A percentile compares a stretch with the other conserved stretches of the same genome.
Evolutionary conservation across 352 stramenopile genomes (phyloP).

Genomic region (Phytophthora quininea): DNA sequence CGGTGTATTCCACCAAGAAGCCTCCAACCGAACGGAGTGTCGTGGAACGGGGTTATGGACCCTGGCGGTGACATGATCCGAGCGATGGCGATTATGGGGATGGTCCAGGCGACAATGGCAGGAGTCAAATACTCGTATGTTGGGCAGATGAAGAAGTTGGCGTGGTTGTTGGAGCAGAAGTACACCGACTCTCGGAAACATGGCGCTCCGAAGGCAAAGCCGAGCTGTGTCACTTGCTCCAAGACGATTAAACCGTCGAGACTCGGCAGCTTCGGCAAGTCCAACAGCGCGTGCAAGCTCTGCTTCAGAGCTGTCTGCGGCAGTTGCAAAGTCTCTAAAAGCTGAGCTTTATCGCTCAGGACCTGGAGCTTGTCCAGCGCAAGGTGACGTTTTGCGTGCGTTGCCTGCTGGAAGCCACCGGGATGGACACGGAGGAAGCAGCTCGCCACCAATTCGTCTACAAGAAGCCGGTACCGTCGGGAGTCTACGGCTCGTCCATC

Average conservation of each 20-base stretch:
- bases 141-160: conserved; percentile 41
- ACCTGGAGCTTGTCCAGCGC: conserved; percentile 18
- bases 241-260: conserved; percentile 12
- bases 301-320: conserved; percentile 24
- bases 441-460: conserved; percentile 25
- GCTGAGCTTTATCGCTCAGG: conserved; percentile 25
- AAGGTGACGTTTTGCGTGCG: conserved; percentile 36
- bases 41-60: conserved; percentile 18
- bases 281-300: conserved; percentile 21
- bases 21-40: conserved; percentile 4
- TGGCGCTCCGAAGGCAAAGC: neutral
- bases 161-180: conserved; percentile 31
- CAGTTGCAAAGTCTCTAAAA: conserved; percentile 24
- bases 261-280: conserved; percentile 1
- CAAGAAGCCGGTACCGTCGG: conserved; percentile 12
- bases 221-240: conserved; percentile 21
- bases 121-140: conserved; percentile 23
- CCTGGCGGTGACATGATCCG: conserved; percentile 24
- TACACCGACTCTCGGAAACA: conserved; percentile 3
- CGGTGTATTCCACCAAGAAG: conserved; percentile 31
- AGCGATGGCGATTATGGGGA: conserved; percentile 7
- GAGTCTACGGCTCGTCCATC: conserved; percentile 5
- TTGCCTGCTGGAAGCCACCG: conserved; percentile 26
- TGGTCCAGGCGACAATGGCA: conserved; percentile 7
- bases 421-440: conserved; percentile 22